Percentiles rank a stretch among this genome's conserved stretches.
These are phyloP conservation scores for Pontederia crassipes DNA, from an alignment of 176 grass and related monocot species.

Conservation along the genomic window DNA sequence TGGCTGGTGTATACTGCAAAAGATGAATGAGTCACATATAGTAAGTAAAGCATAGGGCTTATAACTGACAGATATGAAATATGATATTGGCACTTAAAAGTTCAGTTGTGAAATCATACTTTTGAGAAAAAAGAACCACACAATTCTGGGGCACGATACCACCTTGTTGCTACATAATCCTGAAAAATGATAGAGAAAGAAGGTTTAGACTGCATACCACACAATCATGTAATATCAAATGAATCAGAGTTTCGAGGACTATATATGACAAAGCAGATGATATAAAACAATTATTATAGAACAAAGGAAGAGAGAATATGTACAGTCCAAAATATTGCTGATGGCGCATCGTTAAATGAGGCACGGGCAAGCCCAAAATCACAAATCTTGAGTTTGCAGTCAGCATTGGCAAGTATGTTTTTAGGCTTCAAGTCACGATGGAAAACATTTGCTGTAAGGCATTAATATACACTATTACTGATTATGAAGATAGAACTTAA, in stretches of 20 bases:
- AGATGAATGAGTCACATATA: neutral
- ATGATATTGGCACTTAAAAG: neutral
- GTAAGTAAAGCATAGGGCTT: neutral
- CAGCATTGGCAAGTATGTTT: slow-evolving; percentile 10
- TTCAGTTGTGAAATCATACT: neutral
- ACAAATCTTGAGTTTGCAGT: slow-evolving; percentile 15
- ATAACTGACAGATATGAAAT: too few species aligned
- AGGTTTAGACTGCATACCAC: neutral
- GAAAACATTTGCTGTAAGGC: slow-evolving; percentile 9
- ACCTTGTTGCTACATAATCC: slow-evolving; percentile 15
- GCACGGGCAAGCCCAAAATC: slow-evolving; percentile 15
- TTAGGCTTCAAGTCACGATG: slow-evolving; percentile 14
- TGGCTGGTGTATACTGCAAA: slow-evolving; percentile 17
- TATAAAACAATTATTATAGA: neutral
- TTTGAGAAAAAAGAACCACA: slow-evolving; percentile 14
- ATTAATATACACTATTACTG: neutral
- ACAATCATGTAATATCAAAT: neutral
- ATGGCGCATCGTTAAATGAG: slow-evolving; percentile 13
- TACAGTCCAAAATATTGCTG: slow-evolving; percentile 16
- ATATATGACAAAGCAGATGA: neutral
- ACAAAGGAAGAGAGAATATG: neutral
- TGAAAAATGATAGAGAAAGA: neutral
- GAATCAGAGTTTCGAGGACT: neutral
- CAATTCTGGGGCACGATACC: slow-evolving; percentile 12
- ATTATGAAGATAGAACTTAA: neutral